Evolutionary conservation across 1,284 basidiomycete genomes (phyloP).

Genomic region (Ustilago hordei): DNA sequence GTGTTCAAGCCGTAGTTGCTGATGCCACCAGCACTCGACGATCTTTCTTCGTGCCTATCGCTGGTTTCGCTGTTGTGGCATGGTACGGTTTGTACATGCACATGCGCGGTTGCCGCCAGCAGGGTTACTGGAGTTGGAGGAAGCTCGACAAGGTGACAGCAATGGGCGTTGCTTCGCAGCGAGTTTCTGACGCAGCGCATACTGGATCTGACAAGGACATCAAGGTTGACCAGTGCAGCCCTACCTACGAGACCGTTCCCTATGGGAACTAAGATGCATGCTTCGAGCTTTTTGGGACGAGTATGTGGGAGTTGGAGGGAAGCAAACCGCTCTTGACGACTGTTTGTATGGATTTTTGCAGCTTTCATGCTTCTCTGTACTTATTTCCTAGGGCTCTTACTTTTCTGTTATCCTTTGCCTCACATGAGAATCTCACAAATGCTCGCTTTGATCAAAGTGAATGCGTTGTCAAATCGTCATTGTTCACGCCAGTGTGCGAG

Average conservation of each 20-base stretch:
- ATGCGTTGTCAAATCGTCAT: not conserved
- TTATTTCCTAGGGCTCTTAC: not conserved
- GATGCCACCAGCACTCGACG: slow-evolving; percentile 70
- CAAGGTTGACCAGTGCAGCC: slow-evolving; percentile 20
- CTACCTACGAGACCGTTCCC: slow-evolving; percentile 23
- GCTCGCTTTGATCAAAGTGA: not conserved
- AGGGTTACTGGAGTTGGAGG: slow-evolving; percentile 40
- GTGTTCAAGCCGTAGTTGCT: slow-evolving; percentile 78
- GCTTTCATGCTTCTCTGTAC: not conserved
- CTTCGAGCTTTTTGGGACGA: not conserved
- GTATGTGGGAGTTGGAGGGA: not conserved
- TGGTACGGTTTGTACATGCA: slow-evolving; percentile 48
- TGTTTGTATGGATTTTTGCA: not conserved
- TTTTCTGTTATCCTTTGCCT: not conserved
- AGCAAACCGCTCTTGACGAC: no score
- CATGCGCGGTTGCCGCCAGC: slow-evolving; percentile 28
- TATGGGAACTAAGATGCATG: slow-evolving; percentile 20
- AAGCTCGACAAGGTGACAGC: slow-evolving; percentile 38
- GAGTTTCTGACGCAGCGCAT: slow-evolving; percentile 22
- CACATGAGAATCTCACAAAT: not conserved
- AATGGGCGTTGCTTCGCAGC: slow-evolving; percentile 15
- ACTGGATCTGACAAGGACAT: slow-evolving; percentile 33
- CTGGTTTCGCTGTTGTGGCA: slow-evolving; percentile 38
- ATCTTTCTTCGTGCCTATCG: slow-evolving; percentile 43
- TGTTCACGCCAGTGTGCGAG: no score